These are phyloP conservation scores for Geotrichum candidum DNA, from an alignment of 1,139 yeast species.

Conservation along the genomic window DNA sequence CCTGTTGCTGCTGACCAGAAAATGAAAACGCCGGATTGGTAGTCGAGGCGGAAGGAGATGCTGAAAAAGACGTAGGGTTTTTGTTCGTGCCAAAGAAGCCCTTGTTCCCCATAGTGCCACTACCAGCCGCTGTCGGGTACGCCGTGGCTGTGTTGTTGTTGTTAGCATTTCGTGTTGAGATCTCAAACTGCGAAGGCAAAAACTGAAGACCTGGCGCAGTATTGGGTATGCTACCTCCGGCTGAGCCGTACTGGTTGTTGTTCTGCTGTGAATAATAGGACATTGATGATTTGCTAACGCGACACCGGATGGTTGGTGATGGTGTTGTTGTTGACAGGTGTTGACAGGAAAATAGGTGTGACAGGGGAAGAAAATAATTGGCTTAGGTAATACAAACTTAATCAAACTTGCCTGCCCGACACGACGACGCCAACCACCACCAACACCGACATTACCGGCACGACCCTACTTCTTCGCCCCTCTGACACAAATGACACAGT, in stretches of 20 bases:
- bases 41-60: background rate
- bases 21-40: background rate
- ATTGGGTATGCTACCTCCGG: background rate
- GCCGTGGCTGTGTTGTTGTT: constrained; percentile 9
- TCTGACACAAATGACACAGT: constrained; percentile 1
- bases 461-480: background rate
- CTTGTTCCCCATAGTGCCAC: constrained; percentile 6
- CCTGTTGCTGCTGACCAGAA: constrained; percentile 32
- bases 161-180: constrained; percentile 1
- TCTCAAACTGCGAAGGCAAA: constrained; percentile 24
- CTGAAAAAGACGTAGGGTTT: background rate
- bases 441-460: background rate
- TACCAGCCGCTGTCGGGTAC: constrained; percentile 9
- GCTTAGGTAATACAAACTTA: background rate
- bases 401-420: background rate
- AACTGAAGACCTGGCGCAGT: constrained; percentile 20
- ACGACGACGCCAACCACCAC: background rate
- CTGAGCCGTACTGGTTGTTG: constrained; percentile 1
- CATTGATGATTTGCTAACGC: background rate
- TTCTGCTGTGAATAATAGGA: constrained; percentile 12
- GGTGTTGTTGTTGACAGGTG: background rate
- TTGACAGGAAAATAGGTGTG: background rate
- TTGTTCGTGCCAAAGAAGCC: background rate
- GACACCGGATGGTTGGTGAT: background rate
- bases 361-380: background rate